Evolutionary conservation across 176 grass and related monocot species (phyloP).

Genomic region (Bothriochloa decipiens): DNA sequence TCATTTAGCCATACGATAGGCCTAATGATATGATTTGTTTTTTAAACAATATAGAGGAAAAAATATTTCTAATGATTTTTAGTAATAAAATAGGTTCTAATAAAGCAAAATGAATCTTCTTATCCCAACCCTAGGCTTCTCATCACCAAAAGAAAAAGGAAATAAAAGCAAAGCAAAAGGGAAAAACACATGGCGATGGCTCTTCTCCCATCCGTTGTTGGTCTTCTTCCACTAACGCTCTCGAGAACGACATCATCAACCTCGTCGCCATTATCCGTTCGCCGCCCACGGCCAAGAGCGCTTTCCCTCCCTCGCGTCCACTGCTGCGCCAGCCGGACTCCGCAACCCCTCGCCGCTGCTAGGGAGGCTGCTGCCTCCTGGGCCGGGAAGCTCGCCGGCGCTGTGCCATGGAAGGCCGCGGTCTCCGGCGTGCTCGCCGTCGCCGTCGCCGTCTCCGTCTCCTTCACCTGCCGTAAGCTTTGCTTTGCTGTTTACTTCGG

Average conservation of each 20-base stretch:
- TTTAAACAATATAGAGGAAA: too few relatives aligned
- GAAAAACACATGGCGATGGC: not conserved
- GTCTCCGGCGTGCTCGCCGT: slow-evolving; percentile 53
- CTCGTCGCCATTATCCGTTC: slow-evolving; percentile 37
- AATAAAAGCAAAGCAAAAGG: not conserved
- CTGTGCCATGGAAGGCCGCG: slow-evolving; percentile 50
- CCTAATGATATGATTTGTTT: too few relatives aligned
- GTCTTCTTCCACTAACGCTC: slow-evolving; percentile 4
- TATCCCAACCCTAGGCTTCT: not conserved
- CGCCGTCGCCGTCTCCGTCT: too few relatives aligned
- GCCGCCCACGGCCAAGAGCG: not conserved
- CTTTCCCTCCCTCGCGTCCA: not conserved
- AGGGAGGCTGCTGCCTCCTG: slow-evolving; percentile 20
- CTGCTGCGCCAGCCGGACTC: slow-evolving; percentile 24
- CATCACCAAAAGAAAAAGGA: not conserved
- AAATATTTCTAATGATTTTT: too few relatives aligned
- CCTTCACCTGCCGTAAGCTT: slow-evolving; percentile 56
- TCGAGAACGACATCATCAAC: too few relatives aligned
- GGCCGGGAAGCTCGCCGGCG: not conserved
- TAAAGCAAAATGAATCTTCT: too few relatives aligned
- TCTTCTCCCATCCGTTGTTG: slow-evolving; percentile 24
- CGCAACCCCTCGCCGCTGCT: not conserved
- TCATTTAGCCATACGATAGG: too few relatives aligned
- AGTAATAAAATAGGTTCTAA: too few relatives aligned
- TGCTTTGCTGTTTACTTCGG: not conserved